Percentiles rank a stretch among this genome's conserved stretches.
Conservation (phyloP, 2,329 filamentous ascomycete genomes). For the Didymella lethalis region DNA sequence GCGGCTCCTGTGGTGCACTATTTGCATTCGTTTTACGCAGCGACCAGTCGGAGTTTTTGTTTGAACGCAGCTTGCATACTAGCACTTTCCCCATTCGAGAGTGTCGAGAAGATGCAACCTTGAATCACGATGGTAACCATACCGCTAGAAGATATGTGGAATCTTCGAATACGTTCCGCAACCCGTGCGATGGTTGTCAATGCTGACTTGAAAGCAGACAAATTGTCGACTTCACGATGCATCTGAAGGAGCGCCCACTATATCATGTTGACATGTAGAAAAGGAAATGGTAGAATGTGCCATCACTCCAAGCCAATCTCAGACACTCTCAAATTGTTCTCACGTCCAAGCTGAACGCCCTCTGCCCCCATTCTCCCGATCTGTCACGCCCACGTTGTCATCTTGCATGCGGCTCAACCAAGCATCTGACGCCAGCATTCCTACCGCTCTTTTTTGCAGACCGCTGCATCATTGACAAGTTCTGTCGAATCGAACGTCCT, state of each 20-base stretch:
- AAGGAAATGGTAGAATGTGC: background rate
- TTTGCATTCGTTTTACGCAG: background rate
- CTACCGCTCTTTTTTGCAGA: conserved; percentile 33
- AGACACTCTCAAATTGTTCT: background rate
- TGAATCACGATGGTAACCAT: conserved; percentile 19
- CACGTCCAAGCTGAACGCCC: background rate
- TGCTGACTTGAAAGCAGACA: conserved; percentile 42
- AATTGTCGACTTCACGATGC: conserved; percentile 20
- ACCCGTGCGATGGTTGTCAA: conserved; percentile 32
- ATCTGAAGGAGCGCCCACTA: conserved; percentile 9
- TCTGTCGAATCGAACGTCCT: conserved; percentile 24
- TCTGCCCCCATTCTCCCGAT: conserved; percentile 12
- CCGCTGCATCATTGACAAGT: conserved; percentile 22
- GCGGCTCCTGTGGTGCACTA: conserved; percentile 9
- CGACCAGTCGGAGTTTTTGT: conserved; percentile 4
- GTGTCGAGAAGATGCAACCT: conserved; percentile 16
- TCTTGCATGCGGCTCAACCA: conserved; percentile 47
- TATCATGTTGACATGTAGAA: conserved; percentile 14
- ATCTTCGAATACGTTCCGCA: conserved; percentile 22
- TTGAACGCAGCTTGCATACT: conserved; percentile 1
- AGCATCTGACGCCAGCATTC: conserved; percentile 50
- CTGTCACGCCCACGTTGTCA: conserved; percentile 23
- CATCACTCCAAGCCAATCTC: background rate
- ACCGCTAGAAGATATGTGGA: conserved; percentile 25
- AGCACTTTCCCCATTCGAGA: background rate